phyloP scores from a whole-genome alignment of 2,329 filamentous ascomycete species.

The Verticillium klebahnii region DNA sequence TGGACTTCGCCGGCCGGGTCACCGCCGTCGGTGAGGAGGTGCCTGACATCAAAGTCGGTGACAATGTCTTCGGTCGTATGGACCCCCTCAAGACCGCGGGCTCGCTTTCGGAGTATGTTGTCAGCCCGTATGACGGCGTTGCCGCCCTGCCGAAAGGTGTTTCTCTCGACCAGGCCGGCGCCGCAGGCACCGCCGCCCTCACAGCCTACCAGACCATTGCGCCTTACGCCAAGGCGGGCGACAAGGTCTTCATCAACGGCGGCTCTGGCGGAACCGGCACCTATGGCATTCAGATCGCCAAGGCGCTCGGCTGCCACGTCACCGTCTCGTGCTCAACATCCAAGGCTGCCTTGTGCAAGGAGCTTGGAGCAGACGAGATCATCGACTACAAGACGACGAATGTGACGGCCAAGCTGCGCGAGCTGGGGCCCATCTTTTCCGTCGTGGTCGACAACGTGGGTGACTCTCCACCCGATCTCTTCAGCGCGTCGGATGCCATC shows the following conservation, averaged over 20 bases:
- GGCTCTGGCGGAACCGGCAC: conserved; percentile 60
- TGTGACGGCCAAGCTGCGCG: conserved; percentile 40
- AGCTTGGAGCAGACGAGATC: conserved; percentile 60
- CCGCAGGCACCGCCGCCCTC: conserved; percentile 36
- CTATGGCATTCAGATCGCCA: conserved; percentile 61
- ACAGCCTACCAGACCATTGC: conserved; percentile 46
- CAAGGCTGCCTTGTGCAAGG: conserved; percentile 53
- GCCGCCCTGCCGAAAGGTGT: conserved; percentile 26
- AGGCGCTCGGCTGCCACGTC: conserved; percentile 57
- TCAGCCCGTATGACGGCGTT: conserved; percentile 21
- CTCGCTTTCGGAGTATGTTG: conserved; percentile 22
- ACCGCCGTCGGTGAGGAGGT: conserved; percentile 24
- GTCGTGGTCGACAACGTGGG: conserved; percentile 58
- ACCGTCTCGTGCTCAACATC: conserved; percentile 55
- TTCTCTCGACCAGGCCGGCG: conserved; percentile 33
- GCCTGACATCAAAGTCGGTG: conserved; percentile 27
- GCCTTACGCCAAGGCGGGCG: conserved; percentile 41
- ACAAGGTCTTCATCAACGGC: conserved; percentile 61
- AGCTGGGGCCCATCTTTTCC: conserved; percentile 41
- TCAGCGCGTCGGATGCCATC: conserved; percentile 45
- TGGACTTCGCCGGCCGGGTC: conserved; percentile 44
- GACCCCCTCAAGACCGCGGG: conserved; percentile 27
- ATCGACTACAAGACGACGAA: conserved; percentile 55
- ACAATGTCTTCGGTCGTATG: conserved; percentile 39
- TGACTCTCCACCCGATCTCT: conserved; percentile 41